Evolutionary conservation across 371 early-diverging fungal species (phyloP).

Genomic region (Lichtheimia hyalospora): DNA sequence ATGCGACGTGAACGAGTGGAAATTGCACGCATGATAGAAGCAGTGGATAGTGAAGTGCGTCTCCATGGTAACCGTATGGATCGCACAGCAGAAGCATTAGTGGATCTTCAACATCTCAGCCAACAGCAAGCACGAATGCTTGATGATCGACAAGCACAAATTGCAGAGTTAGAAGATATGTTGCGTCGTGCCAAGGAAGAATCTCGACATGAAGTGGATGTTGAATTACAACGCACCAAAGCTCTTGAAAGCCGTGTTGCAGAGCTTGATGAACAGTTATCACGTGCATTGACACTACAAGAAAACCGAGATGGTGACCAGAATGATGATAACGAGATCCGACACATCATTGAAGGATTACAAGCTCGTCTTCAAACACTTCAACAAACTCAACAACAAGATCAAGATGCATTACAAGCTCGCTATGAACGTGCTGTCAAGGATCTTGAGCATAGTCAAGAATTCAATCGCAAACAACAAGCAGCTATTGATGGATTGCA

Average conservation of each 20-base stretch:
- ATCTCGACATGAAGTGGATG: background rate
- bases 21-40: slow-evolving; percentile 23
- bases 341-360: slow-evolving; percentile 2
- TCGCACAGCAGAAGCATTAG: slow-evolving; percentile 21
- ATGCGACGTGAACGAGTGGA: slow-evolving; percentile 34
- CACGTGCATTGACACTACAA: background rate
- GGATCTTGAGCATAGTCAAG: slow-evolving; percentile 7
- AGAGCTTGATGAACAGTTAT: slow-evolving; percentile 24
- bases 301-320: background rate
- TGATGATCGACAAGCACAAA: slow-evolving; percentile 18
- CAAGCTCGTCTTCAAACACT: slow-evolving; percentile 4
- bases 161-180: slow-evolving; percentile 1
- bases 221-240: slow-evolving; percentile 12
- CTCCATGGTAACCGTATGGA: slow-evolving; percentile 32
- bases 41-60: slow-evolving; percentile 31
- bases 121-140: slow-evolving; percentile 26
- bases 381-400: slow-evolving; percentile 7
- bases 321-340: slow-evolving; percentile 5
- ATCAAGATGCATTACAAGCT: slow-evolving; percentile 6
- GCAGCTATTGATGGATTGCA: slow-evolving; percentile 1
- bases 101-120: slow-evolving; percentile 21
- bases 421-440: slow-evolving; percentile 5
- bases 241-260: slow-evolving; percentile 23
- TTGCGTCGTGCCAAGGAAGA: background rate
- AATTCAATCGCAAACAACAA: slow-evolving; percentile 4